phyloP scores from a whole-genome alignment of 1,139 yeast species.

The Suhomyces kunorum region DNA sequence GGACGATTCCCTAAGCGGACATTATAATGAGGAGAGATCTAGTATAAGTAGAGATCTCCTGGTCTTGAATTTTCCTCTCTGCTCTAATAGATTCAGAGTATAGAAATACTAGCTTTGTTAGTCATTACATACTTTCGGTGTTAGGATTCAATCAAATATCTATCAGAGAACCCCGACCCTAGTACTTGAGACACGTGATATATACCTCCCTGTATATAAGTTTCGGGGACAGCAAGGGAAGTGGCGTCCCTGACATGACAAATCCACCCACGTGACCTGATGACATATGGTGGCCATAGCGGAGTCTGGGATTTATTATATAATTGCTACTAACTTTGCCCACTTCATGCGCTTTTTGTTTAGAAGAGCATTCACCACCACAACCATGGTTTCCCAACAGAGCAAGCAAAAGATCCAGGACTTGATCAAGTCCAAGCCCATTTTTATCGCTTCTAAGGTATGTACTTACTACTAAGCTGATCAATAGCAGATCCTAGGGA shows the following conservation, averaged over 20 bases:
- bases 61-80: too few relatives aligned
- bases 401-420: conserved; percentile 58
- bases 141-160: background rate
- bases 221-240: too few relatives aligned
- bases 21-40: too few relatives aligned
- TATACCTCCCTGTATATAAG: too few relatives aligned
- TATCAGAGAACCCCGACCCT: too few relatives aligned
- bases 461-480: too few relatives aligned
- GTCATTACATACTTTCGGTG: too few relatives aligned
- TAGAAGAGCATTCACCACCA: conserved; percentile 16
- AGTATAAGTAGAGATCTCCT: too few relatives aligned
- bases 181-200: background rate
- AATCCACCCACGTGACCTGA: conserved; percentile 2
- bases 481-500: too few relatives aligned
- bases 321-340: background rate
- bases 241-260: background rate
- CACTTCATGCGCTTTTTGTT: conserved; percentile 8
- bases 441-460: conserved; percentile 85
- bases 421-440: conserved; percentile 63
- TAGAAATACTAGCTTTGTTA: too few relatives aligned
- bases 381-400: conserved; percentile 44
- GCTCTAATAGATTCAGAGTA: too few relatives aligned
- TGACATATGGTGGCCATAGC: conserved; percentile 3
- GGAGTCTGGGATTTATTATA: conserved; percentile 1
- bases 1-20: too few relatives aligned